Evolutionary conservation across 2,329 filamentous ascomycete species (phyloP), one percentile per base, ranked within the genome.

Genomic region (Ustulina deusta): DNA sequence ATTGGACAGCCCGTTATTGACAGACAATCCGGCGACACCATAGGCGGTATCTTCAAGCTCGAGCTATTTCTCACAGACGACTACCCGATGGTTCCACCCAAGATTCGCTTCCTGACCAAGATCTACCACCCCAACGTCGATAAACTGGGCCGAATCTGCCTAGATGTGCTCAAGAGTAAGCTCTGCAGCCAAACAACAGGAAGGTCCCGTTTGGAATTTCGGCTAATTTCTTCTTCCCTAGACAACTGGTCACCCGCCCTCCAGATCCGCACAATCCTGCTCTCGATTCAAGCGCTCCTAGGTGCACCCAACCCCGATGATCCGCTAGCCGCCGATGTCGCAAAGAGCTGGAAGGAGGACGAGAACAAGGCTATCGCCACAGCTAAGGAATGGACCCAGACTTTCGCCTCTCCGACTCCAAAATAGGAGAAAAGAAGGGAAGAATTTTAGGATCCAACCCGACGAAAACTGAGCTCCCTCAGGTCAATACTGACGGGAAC

Each of bases 91-190:
- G 97, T 94, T 38, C 95, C 96, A 61, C 96, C 96, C 52, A 97
- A 97, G 86, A 97, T 99, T 78, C 93, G 96, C 63, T 99, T 99
- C 82, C 86, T 99, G 59, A 99, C 97, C 75, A 97, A 97, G 83
- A 98, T 99, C 81, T 99, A 98, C 82, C 97, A 99, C 80, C 96
- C 96, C 60, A 99, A 99, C 80, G 97, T 99, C 74, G 96, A 99
- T 80, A 97, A 97, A 82, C 89, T 99, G 1, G 96, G 96, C 68
- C 92, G 96, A 68, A 99, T 99, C 82, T 99, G 97, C 79, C 84
- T 99, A 57, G 96, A 99, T 79, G 96, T 99, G 38, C 83, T 99
- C 65, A 99, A 99, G 86, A 97, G 96, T 97, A 84, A 74, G 88
- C 13, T 0, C 15, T 11, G 11, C 2, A 34, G 32, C 32, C 29